These are phyloP conservation scores for Neonectria neomacrospora DNA, from an alignment of 2,329 filamentous ascomycete species.

Conservation along the genomic window DNA sequence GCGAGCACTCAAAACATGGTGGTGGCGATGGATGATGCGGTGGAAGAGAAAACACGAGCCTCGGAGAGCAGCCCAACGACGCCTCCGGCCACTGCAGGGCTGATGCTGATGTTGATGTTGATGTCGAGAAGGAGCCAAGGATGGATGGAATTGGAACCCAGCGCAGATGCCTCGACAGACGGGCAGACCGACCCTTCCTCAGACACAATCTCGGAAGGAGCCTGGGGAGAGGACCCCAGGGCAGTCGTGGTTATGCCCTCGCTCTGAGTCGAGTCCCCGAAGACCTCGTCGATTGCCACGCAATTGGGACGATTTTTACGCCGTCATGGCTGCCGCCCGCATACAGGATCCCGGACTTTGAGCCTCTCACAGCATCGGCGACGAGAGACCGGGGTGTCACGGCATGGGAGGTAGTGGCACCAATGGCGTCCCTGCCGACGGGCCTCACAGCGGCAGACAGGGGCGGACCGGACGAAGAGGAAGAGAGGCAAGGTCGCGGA, in stretches of 20 bases:
- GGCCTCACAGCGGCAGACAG: slow-evolving; percentile 5
- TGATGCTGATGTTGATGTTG: not conserved
- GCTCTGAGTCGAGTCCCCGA: not conserved
- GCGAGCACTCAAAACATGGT: slow-evolving; percentile 53
- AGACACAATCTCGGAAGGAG: slow-evolving; percentile 1
- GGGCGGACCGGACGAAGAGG: slow-evolving; percentile 1
- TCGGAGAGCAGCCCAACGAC: slow-evolving; percentile 2
- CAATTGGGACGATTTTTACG: slow-evolving; percentile 12
- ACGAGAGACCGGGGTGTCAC: slow-evolving; percentile 29
- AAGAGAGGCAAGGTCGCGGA: slow-evolving; percentile 8
- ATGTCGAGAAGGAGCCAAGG: not conserved
- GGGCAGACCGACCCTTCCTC: slow-evolving; percentile 5
- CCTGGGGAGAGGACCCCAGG: not conserved
- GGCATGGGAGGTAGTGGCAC: slow-evolving; percentile 27
- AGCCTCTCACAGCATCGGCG: slow-evolving; percentile 23
- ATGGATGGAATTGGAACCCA: not conserved
- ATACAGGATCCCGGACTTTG: slow-evolving; percentile 12
- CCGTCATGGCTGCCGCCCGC: slow-evolving; percentile 18
- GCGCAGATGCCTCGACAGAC: not conserved
- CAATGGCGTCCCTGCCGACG: slow-evolving; percentile 20
- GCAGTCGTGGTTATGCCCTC: slow-evolving; percentile 7
- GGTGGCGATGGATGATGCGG: slow-evolving; percentile 47
- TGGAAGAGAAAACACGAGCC: slow-evolving; percentile 33
- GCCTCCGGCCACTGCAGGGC: slow-evolving; percentile 4
- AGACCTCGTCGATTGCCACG: slow-evolving; percentile 4